Percentiles rank a stretch among this genome's conserved stretches.
Conservation (phyloP, 192 early-diverging fungal species). For the Cetraspora pellucida region DNA sequence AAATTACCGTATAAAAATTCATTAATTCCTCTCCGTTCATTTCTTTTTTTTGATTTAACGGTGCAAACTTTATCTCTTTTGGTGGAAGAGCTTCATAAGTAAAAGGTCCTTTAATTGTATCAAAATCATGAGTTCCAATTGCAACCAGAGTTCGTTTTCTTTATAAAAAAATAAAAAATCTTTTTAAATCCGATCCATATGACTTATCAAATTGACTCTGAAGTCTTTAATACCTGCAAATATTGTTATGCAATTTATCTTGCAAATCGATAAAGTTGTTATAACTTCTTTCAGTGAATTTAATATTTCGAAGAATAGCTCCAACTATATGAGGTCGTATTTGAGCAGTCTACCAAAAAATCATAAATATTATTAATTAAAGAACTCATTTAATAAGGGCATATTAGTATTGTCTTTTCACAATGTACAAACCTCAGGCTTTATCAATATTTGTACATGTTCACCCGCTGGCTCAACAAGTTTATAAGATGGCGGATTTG, state of each 20-base stretch:
- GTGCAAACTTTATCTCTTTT: slow-evolving; percentile 89
- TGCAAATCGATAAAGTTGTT: slow-evolving; percentile 97
- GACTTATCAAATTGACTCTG: not conserved
- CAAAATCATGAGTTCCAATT: slow-evolving; percentile 98
- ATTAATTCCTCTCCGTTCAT: slow-evolving; percentile 91
- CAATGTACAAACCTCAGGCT: slow-evolving; percentile 62
- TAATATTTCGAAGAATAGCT: slow-evolving; percentile 87
- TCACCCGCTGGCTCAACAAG: slow-evolving; percentile 59
- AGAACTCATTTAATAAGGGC: not conserved
- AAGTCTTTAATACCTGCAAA: slow-evolving; percentile 69
- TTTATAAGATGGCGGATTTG: slow-evolving; percentile 69
- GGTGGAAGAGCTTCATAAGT: slow-evolving; percentile 90
- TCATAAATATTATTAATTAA: slow-evolving; percentile 5
- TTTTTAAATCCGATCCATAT: slow-evolving; percentile 5
- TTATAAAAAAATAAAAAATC: slow-evolving; percentile 11
- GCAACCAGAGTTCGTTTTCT: slow-evolving; percentile 92
- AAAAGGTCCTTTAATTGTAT: slow-evolving; percentile 93
- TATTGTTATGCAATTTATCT: slow-evolving; percentile 97
- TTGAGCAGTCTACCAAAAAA: slow-evolving; percentile 63
- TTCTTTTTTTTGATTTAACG: slow-evolving; percentile 85
- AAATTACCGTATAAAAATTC: slow-evolving; percentile 77
- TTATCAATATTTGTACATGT: slow-evolving; percentile 61
- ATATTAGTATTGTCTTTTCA: not conserved
- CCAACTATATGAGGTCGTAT: slow-evolving; percentile 88
- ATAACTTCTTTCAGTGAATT: slow-evolving; percentile 81